Evolutionary conservation across 345 rosid species (phyloP), one percentile per base, ranked within the genome.

Genomic region (Aurinia saxatilis): DNA sequence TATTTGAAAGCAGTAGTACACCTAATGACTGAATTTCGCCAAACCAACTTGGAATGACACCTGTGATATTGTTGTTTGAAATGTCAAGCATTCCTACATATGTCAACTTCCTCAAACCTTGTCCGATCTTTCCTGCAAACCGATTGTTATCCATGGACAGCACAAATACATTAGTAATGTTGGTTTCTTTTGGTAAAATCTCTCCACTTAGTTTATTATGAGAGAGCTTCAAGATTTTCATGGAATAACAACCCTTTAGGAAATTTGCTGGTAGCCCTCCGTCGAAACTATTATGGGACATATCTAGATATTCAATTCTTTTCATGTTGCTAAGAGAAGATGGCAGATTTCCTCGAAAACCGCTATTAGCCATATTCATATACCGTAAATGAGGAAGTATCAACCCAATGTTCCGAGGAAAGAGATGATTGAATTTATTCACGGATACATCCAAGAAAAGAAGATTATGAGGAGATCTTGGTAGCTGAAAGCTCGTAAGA

Each of bases 1-100:
- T 66, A 21, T 56, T 17, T n/a, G 71, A 57, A 46, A 66, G 3
- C 33, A 37, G 2, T 0, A 66, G 3, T 5, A 30, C 47, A 33
- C 0, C 0, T n/a, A 44, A 7, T 1, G 0, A 1, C 9, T 3
- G 3, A 56, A 37, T 10, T 16, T 56, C 40, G 5, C n/a, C 64
- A n/a, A 66, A 0, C 64, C 72, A 67, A 39, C 31, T 57, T 57
- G 65, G 65, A 17, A 67, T 57, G 17, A 7, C 41, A 39, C 44
- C 57, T 0, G 42, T 1, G 57, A 67, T 50, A 18, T 3, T 16
- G 42, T 57, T 67, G 50, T 57, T 37, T 0, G 57, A 47, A 5
- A 67, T 57, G 27, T 67, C 64, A 47, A 66, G 71, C 9, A 38
- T 1, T 1, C 0, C 1, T 15, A 57, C 27, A 0, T 1, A 0